Evolutionary conservation across 768 basidiomycete species (phyloP).

Genomic region (Hydnum rufescens): DNA sequence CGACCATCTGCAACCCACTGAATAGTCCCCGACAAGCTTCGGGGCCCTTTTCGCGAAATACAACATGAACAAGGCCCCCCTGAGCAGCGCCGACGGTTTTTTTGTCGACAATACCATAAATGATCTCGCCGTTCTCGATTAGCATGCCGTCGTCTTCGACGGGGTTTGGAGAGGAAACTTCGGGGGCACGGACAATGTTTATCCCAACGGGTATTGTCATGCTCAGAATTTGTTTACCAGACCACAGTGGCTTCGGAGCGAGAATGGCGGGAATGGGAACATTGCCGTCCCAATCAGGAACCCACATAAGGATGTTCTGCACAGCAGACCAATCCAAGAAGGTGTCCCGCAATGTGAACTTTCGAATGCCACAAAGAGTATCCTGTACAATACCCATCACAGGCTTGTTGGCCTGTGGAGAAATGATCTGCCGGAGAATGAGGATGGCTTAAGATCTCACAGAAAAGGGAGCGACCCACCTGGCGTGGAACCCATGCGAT

Average conservation of each 20-base stretch:
- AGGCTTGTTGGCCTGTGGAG: constrained; percentile 97
- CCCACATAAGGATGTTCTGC: constrained; percentile 95
- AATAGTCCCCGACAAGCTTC: constrained; percentile 80
- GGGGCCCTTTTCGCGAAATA: constrained; percentile 94
- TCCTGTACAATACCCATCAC: constrained; percentile 99
- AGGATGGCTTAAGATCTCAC: neutral
- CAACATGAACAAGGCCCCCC: constrained; percentile 87
- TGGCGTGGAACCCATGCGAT: constrained; percentile 97
- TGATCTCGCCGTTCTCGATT: constrained; percentile 90
- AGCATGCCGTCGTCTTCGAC: constrained; percentile 85
- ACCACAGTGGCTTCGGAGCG: constrained; percentile 95
- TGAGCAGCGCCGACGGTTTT: constrained; percentile 95
- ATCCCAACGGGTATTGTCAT: constrained; percentile 88
- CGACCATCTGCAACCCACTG: constrained; percentile 83
- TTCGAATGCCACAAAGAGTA: constrained; percentile 91
- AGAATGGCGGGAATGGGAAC: constrained; percentile 86
- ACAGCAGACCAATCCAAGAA: constrained; percentile 93
- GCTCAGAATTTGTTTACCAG: constrained; percentile 88
- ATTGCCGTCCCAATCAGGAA: constrained; percentile 90
- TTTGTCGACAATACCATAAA: constrained; percentile 93
- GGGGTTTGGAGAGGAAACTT: constrained; percentile 60
- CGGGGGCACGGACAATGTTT: constrained; percentile 70
- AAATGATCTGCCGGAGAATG: constrained; percentile 55
- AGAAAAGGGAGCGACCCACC: constrained; percentile 25
- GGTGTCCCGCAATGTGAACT: constrained; percentile 87